Evolutionary conservation across 495 filamentous ascomycete genomes (phyloP).

Genomic region (Neurospora intermedia): DNA sequence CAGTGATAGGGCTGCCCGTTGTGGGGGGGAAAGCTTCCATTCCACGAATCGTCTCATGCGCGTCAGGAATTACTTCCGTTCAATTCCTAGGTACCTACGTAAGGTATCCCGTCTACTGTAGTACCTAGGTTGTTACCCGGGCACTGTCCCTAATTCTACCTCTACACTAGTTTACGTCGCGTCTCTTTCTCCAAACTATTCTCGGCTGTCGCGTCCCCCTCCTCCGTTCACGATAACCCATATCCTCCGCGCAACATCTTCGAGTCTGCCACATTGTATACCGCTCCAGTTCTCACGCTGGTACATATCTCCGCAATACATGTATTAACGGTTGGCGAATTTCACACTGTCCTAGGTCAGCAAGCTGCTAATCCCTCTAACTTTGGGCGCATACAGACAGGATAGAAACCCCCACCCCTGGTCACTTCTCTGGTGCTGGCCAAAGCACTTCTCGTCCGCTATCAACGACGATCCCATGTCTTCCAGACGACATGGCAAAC

Average conservation of each 20-base stretch:
- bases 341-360: not conserved
- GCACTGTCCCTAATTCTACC: too few species aligned
- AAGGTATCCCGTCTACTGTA: too few species aligned
- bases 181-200: not conserved
- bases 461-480: not conserved
- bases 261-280: not conserved
- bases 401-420: not conserved
- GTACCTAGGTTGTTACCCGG: too few species aligned
- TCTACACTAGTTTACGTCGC: not conserved
- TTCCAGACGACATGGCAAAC: slow-evolving; percentile 6
- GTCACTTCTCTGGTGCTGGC: not conserved
- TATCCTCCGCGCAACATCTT: not conserved
- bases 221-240: not conserved
- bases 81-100: too few species aligned
- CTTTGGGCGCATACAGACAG: not conserved
- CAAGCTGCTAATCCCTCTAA: not conserved
- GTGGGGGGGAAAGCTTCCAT: not conserved
- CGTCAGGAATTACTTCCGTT: too few species aligned
- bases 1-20: not conserved
- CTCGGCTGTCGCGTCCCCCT: not conserved
- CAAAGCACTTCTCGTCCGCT: not conserved
- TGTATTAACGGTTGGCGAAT: not conserved
- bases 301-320: not conserved
- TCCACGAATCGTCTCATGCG: not conserved
- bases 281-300: not conserved